These are phyloP conservation scores for Boletus barrowsii DNA, from an alignment of 768 basidiomycete genomes.

Conservation along the genomic window DNA sequence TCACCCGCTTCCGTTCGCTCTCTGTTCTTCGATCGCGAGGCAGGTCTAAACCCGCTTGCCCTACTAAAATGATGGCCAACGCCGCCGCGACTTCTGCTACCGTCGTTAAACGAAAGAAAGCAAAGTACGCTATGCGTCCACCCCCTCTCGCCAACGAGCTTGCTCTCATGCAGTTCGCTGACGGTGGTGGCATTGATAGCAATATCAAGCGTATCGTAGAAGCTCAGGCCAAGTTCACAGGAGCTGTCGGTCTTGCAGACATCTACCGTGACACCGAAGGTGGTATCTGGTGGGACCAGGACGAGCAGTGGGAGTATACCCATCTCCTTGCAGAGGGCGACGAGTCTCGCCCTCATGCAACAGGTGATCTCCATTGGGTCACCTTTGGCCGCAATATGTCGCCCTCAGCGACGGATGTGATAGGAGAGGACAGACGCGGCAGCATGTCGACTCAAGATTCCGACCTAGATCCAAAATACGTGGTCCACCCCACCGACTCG, in stretches of 20 bases:
- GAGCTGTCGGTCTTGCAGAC: constrained; percentile 39
- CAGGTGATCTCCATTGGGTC: constrained; percentile 42
- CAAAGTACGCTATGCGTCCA: constrained; percentile 43
- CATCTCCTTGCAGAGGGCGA: constrained; percentile 50
- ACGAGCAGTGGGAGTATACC: constrained; percentile 67
- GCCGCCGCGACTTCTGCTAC: constrained; percentile 24
- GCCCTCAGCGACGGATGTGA: constrained; percentile 1
- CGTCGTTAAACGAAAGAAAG: constrained; percentile 50
- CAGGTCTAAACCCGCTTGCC: constrained; percentile 36
- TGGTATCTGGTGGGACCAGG: constrained; percentile 67
- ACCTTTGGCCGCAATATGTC: constrained; percentile 35
- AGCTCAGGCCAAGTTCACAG: constrained; percentile 48
- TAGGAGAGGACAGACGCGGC: constrained; percentile 37
- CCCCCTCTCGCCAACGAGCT: constrained; percentile 62
- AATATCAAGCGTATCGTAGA: constrained; percentile 55
- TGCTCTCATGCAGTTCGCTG: constrained; percentile 65
- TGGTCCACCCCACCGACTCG: constrained; percentile 38
- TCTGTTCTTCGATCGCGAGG: constrained; percentile 42
- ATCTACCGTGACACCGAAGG: constrained; percentile 61
- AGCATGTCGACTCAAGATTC: constrained; percentile 53
- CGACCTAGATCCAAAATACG: constrained; percentile 48
- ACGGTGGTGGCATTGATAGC: constrained; percentile 58
- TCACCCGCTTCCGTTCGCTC: constrained; percentile 52
- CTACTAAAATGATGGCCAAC: constrained; percentile 23
- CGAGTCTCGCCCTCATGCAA: constrained; percentile 20